Conservation (phyloP, 495 filamentous ascomycete species). For the Hypomontagnella monticulosa region DNA sequence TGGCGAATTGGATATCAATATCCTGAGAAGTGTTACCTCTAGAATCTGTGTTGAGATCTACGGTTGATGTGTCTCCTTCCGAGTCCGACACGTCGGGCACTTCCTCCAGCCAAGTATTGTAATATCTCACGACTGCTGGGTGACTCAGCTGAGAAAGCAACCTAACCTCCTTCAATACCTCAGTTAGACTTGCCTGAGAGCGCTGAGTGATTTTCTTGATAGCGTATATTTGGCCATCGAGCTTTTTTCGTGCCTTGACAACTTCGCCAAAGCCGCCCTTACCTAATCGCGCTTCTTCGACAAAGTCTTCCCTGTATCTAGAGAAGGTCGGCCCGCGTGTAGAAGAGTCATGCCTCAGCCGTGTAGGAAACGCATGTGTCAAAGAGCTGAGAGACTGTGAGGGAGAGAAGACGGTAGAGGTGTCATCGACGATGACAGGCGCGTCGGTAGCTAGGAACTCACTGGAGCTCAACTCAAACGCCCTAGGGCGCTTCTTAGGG, state of each 20-base stretch:
- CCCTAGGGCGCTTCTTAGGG: conserved; percentile 82
- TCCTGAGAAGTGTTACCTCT: conserved; percentile 48
- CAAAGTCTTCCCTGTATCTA: conserved; percentile 86
- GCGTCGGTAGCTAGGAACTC: conserved; percentile 80
- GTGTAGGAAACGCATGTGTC: conserved; percentile 50
- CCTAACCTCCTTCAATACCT: conserved; percentile 91
- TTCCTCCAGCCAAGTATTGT: conserved; percentile 92
- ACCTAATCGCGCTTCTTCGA: conserved; percentile 86
- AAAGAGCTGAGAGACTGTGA: conserved; percentile 51
- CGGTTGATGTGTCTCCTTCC: conserved; percentile 68
- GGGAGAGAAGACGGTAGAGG: conserved; percentile 45
- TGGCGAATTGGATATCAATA: conserved; percentile 66
- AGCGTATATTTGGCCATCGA: conserved; percentile 92
- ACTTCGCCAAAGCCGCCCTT: conserved; percentile 97
- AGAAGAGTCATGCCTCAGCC: conserved; percentile 61
- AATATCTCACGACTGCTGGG: conserved; percentile 95
- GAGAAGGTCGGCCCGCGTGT: conserved; percentile 61
- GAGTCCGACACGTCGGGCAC: conserved; percentile 62
- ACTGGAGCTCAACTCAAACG: conserved; percentile 88
- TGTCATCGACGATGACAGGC: conserved; percentile 59
- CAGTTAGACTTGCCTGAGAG: conserved; percentile 78
- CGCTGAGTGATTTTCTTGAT: conserved; percentile 94
- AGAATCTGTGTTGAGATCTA: conserved; percentile 56
- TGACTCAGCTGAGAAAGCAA: conserved; percentile 92
- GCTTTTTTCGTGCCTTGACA: conserved; percentile 93